Evolutionary conservation across 768 basidiomycete species (phyloP), one percentile per base, ranked within the genome.

Genomic region (Ramaria rubella): DNA sequence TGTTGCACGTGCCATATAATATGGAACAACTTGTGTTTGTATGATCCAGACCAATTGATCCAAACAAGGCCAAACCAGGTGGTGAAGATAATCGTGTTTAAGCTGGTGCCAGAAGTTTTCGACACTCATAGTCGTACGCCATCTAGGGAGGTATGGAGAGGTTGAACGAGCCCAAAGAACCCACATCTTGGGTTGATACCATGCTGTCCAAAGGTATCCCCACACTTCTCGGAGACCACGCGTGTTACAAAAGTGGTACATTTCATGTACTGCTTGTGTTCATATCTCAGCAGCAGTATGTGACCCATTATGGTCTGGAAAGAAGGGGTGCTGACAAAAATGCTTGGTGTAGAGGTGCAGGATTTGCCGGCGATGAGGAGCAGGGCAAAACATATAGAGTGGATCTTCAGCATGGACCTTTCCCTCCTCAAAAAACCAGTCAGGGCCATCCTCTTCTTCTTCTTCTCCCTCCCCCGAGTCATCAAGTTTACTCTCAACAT

Each of bases 131-230:
- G 69, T 72, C 0, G 67, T 72, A 1, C 63, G 50, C n/a, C 63
- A 57, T 1, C 63, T 54, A 3, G 67, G 65, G 1, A 71, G 24
- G 24, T 59, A 59, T 0, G 59, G 58, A 11, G 67, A 59, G 7
- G 62, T 59, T 9, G 69, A 69, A 2, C 65, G 58, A 5, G 72
- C 69, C 72, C 70, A 72, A 1, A 72, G 64, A 17, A 49, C 55
- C 70, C 71, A 73, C 60, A 58, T 64, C 15, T 60, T 60, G 2
- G 65, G 67, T 26, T 59, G 31, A 55, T 73, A 72, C 72, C 72
- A 73, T 17, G 52, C 64, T 9, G 63, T 60, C 72, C 72, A 72
- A 61, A 73, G 55, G 46, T 73, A 73, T 2, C 60, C 72, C 69
- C 71, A 72, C 4, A 70, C 69, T 51, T 73, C 67, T 1, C 62